Conservation (phyloP, 345 rosid genomes). For the Sonneratia caseolaris region DNA sequence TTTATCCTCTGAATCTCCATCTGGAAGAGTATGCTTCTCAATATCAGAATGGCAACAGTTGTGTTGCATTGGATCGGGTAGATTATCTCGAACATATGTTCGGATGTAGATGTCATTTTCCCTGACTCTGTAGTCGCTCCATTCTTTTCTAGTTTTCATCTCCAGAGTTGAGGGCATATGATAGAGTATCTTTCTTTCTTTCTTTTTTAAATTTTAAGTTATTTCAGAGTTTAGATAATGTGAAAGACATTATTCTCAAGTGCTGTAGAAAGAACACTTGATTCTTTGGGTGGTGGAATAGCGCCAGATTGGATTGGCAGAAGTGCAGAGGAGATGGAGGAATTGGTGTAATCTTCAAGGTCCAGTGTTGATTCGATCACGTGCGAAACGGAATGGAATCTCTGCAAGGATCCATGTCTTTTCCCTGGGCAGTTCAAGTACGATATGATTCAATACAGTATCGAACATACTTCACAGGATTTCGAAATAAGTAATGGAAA, state of each 20-base stretch:
- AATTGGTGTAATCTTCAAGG: too few species aligned
- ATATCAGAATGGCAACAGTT: neutral
- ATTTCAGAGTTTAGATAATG: neutral
- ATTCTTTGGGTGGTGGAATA: too few species aligned
- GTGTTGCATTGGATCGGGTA: neutral
- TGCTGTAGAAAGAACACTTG: neutral
- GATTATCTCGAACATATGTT: neutral
- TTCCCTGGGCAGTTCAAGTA: too few species aligned
- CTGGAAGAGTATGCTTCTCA: neutral
- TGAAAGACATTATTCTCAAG: neutral
- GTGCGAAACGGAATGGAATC: too few species aligned
- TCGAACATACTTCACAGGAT: neutral
- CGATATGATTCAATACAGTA: neutral
- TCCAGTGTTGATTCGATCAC: too few species aligned
- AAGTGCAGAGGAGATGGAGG: too few species aligned
- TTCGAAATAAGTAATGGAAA: too few species aligned
- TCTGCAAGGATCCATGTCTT: too few species aligned
- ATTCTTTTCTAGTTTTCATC: neutral
- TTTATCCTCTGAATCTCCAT: neutral
- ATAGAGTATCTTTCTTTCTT: neutral
- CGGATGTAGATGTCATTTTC: neutral
- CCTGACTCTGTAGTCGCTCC: neutral
- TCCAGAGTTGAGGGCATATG: neutral
- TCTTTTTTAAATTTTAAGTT: neutral
- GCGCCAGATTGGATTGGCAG: too few species aligned